Evolutionary conservation across 495 filamentous ascomycete genomes (phyloP).

Genomic region (Talaromyces trachyspermus): DNA sequence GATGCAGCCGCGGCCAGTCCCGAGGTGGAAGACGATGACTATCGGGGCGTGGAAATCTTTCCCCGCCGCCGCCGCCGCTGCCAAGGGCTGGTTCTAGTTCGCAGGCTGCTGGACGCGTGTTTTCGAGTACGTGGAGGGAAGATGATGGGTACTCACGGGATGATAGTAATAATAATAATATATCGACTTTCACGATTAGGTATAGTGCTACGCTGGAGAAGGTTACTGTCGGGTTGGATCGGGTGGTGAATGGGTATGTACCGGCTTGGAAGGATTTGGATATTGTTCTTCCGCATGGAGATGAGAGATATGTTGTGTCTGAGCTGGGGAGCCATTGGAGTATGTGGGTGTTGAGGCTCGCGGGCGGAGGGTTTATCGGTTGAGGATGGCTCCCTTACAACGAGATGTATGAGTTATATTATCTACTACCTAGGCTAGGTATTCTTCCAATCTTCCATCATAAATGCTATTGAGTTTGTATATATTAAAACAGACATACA

Average conservation of each 20-base stretch:
- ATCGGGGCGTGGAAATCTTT: slow-evolving; percentile 57
- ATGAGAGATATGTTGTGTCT: slow-evolving; percentile 35
- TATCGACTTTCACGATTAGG: slow-evolving; percentile 34
- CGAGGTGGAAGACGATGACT: slow-evolving; percentile 54
- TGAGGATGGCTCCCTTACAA: not conserved
- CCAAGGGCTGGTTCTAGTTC: slow-evolving; percentile 28
- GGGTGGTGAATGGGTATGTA: slow-evolving; percentile 31
- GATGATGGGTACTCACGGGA: slow-evolving; percentile 53
- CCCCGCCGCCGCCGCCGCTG: too few species aligned
- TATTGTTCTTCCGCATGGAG: slow-evolving; percentile 44
- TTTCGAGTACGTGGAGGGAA: slow-evolving; percentile 50
- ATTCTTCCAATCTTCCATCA: too few species aligned
- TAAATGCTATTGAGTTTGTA: too few species aligned
- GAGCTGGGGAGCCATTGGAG: slow-evolving; percentile 23
- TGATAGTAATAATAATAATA: slow-evolving; percentile 29
- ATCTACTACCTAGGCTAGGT: too few species aligned
- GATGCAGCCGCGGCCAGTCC: slow-evolving; percentile 38
- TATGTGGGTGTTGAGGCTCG: slow-evolving; percentile 25
- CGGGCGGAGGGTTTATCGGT: slow-evolving; percentile 26
- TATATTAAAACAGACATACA: slow-evolving; percentile 25
- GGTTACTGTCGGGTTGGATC: slow-evolving; percentile 33
- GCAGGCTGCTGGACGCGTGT: slow-evolving; percentile 29
- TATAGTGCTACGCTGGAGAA: slow-evolving; percentile 38
- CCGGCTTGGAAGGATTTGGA: slow-evolving; percentile 48
- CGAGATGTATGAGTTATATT: too few species aligned